Conservation (phyloP, 345 rosid genomes). For the Trapa bicornis region DNA sequence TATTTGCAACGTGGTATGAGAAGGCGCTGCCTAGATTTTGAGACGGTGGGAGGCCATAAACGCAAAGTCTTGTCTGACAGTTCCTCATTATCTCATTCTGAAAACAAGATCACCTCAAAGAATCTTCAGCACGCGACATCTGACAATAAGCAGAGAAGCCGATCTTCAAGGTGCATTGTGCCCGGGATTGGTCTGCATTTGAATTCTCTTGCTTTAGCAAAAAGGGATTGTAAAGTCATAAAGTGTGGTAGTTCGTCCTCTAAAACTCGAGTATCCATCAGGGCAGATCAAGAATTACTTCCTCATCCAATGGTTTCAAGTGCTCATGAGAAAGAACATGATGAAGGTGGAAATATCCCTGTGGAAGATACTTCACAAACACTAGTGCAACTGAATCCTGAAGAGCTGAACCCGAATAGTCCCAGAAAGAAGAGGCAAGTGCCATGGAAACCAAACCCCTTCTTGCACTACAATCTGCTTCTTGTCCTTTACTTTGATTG, state of each 20-base stretch:
- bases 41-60: constrained; percentile 41
- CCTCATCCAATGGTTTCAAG: constrained; percentile 29
- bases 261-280: constrained; percentile 29
- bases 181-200: constrained; percentile 97
- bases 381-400: constrained; percentile 26
- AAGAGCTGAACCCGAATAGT: constrained; percentile 52
- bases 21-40: constrained; percentile 94
- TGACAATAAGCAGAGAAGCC: constrained; percentile 21
- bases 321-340: constrained; percentile 27
- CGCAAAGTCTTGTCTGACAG: constrained; percentile 30
- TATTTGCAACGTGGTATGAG: constrained; percentile 69
- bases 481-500: constrained; percentile 17
- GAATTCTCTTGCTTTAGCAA: constrained; percentile 56
- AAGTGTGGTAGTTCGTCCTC: constrained; percentile 31
- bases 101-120: constrained; percentile 15
- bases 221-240: constrained; percentile 26
- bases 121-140: constrained; percentile 25
- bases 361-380: constrained; percentile 41
- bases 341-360: constrained; percentile 25
- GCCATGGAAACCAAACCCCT: background rate
- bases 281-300: constrained; percentile 29
- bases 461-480: background rate
- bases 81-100: constrained; percentile 15
- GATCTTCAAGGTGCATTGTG: constrained; percentile 42
- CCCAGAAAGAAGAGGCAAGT: constrained; percentile 76